Conservation (phyloP, 768 basidiomycete genomes). For the Termitomyces eurrhizus region DNA sequence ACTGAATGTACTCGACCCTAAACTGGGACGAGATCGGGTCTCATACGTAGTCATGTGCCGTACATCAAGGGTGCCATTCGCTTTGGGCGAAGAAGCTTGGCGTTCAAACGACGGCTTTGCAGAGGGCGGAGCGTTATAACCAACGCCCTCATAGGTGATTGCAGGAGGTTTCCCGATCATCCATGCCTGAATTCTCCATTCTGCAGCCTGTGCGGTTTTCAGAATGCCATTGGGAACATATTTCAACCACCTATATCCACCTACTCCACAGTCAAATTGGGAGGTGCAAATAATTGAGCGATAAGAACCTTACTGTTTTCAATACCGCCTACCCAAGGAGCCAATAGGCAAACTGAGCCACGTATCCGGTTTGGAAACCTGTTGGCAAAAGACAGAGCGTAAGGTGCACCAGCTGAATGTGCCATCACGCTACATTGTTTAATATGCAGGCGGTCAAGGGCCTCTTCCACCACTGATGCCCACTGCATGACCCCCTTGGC, state of each 20-base stretch:
- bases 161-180: slow-evolving; percentile 95
- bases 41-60: slow-evolving; percentile 34
- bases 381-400: slow-evolving; percentile 85
- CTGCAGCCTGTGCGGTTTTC: slow-evolving; percentile 93
- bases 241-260: slow-evolving; percentile 93
- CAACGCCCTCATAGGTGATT: slow-evolving; percentile 81
- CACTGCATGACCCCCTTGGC: slow-evolving; percentile 85
- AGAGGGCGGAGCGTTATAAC: slow-evolving; percentile 52
- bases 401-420: slow-evolving; percentile 94
- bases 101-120: slow-evolving; percentile 18
- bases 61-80: slow-evolving; percentile 24
- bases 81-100: slow-evolving; percentile 24
- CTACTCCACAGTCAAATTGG: slow-evolving; percentile 30
- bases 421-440: slow-evolving; percentile 86
- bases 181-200: slow-evolving; percentile 97
- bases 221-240: slow-evolving; percentile 92
- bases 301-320: slow-evolving; percentile 67
- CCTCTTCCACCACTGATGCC: slow-evolving; percentile 87
- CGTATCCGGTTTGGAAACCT: slow-evolving; percentile 68
- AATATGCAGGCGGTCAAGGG: slow-evolving; percentile 77
- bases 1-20: slow-evolving; percentile 71
- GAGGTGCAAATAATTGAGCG: slow-evolving; percentile 2
- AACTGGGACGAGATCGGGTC: slow-evolving; percentile 57
- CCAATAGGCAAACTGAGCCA: slow-evolving; percentile 84
- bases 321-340: slow-evolving; percentile 93